These are phyloP conservation scores for Geosiphon pyriformis DNA, from an alignment of 192 early-diverging fungal species.

Conservation along the genomic window DNA sequence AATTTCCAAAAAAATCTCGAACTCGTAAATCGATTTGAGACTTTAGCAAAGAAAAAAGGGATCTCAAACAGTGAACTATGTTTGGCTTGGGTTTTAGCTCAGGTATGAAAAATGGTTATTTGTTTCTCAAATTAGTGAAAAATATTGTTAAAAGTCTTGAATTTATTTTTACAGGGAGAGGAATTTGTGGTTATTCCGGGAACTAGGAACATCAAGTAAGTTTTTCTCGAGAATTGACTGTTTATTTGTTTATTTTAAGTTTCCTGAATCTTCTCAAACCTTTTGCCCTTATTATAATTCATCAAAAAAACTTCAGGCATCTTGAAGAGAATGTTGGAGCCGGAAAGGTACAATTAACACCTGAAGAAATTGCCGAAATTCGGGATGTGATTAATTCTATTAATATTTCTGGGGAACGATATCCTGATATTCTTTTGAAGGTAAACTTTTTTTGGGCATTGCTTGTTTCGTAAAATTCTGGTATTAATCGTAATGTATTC, in stretches of 20 bases:
- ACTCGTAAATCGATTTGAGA: slow-evolving; percentile 49
- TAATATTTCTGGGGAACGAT: slow-evolving; percentile 29
- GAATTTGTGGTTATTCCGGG: slow-evolving; percentile 54
- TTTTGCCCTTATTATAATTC: too few relatives aligned
- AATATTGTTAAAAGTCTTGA: not conserved
- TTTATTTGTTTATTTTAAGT: not conserved
- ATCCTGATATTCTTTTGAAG: slow-evolving; percentile 16
- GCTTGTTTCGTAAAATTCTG: too few relatives aligned
- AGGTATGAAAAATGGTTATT: slow-evolving; percentile 61
- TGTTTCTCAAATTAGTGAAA: not conserved
- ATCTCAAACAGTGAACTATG: slow-evolving; percentile 48
- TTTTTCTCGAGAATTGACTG: not conserved
- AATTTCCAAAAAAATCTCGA: slow-evolving; percentile 54
- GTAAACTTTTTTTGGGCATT: too few relatives aligned
- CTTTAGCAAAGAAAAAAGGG: slow-evolving; percentile 47
- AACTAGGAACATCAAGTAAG: slow-evolving; percentile 39
- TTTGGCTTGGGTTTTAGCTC: slow-evolving; percentile 61
- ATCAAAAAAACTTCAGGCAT: slow-evolving; percentile 3
- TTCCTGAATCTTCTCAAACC: too few relatives aligned
- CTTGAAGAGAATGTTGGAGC: slow-evolving; percentile 36
- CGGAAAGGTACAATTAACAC: slow-evolving; percentile 29
- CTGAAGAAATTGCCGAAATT: slow-evolving; percentile 30
- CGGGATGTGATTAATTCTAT: slow-evolving; percentile 24
- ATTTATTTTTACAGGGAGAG: slow-evolving; percentile 11
- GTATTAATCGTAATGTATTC: too few relatives aligned